These are phyloP conservation scores for Xylaria longipes DNA, from an alignment of 495 filamentous ascomycete species.

Conservation along the genomic window DNA sequence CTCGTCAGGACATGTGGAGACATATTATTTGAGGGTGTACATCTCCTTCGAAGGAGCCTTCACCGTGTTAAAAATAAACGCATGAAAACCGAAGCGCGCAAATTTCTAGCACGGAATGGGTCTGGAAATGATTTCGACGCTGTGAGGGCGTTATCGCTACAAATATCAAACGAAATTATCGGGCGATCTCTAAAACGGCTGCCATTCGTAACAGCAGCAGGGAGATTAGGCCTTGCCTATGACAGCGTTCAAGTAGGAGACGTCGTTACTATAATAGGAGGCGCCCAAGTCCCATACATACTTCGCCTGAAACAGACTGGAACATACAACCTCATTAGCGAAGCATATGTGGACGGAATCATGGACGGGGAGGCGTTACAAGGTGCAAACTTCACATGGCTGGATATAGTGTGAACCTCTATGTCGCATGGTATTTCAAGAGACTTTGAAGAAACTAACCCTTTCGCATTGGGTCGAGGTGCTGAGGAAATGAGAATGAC, in stretches of 20 bases:
- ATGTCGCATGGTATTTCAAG: too few relatives aligned
- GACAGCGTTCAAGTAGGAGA: not conserved
- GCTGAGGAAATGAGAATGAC: too few relatives aligned
- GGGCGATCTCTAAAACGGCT: not conserved
- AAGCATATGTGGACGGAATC: not conserved
- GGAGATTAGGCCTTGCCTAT: not conserved
- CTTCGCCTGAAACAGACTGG: not conserved
- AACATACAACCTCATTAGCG: not conserved
- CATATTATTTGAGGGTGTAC: not conserved
- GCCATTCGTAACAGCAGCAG: not conserved
- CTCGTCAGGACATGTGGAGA: not conserved
- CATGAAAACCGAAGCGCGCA: not conserved
- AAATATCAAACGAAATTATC: not conserved
- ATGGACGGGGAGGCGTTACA: not conserved
- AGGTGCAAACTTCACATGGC: not conserved
- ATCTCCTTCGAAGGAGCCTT: not conserved
- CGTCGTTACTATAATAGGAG: not conserved
- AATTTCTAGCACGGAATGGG: not conserved
- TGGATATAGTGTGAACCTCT: not conserved
- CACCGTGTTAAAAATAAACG: not conserved
- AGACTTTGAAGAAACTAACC: too few relatives aligned
- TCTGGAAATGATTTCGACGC: not conserved
- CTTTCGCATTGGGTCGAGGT: too few relatives aligned
- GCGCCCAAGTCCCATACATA: not conserved
- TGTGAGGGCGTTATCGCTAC: not conserved